Evolutionary conservation across 768 basidiomycete genomes (phyloP).

Genomic region (Tricholoma terreum): DNA sequence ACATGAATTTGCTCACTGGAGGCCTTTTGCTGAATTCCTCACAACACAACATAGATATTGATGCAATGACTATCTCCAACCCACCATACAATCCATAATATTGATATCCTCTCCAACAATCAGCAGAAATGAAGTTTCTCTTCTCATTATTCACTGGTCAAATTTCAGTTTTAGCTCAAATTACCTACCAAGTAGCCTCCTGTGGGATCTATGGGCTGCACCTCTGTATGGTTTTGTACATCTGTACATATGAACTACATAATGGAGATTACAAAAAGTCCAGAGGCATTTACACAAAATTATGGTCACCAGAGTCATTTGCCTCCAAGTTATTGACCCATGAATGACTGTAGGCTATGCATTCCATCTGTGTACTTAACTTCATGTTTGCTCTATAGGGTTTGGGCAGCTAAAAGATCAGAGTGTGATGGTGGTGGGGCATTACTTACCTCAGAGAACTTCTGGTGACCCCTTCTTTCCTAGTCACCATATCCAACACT

Average conservation of each 20-base stretch:
- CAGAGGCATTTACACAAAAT: not conserved
- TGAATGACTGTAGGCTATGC: too few species aligned
- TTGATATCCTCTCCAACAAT: not conserved
- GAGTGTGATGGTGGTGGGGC: too few species aligned
- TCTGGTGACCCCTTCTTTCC: too few species aligned
- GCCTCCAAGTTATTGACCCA: not conserved
- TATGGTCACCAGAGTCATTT: not conserved
- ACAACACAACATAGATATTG: not conserved
- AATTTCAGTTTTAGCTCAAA: not conserved
- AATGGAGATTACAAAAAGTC: not conserved
- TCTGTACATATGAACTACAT: not conserved
- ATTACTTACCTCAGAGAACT: too few species aligned
- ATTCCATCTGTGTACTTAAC: too few species aligned
- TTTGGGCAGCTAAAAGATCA: too few species aligned
- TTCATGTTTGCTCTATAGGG: too few species aligned
- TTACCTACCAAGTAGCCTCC: not conserved
- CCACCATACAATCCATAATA: not conserved
- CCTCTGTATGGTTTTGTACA: not conserved
- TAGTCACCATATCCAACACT: too few species aligned
- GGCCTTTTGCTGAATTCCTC: not conserved
- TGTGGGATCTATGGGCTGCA: not conserved
- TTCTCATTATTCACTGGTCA: not conserved
- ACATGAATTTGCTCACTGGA: not conserved
- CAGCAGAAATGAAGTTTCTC: not conserved
- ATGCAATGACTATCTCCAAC: not conserved